Evolutionary conservation across 768 basidiomycete genomes (phyloP).

Genomic region (Astraeus odoratus): DNA sequence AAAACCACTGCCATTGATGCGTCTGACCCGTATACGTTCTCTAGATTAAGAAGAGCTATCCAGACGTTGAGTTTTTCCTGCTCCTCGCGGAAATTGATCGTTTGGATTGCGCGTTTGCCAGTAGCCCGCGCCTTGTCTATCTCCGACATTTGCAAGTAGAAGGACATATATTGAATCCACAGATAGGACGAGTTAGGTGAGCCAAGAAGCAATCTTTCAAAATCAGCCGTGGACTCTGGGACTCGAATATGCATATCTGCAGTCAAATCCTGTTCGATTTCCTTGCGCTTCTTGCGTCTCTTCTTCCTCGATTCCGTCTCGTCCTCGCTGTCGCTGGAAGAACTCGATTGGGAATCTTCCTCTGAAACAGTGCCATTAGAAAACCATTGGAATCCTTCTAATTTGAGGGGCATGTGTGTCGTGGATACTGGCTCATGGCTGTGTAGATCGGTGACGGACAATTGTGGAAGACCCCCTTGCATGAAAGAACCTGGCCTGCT

Average conservation of each 20-base stretch:
- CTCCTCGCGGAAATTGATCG: constrained; percentile 94
- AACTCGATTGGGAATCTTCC: constrained; percentile 36
- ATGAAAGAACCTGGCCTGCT: constrained; percentile 12
- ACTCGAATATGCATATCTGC: constrained; percentile 79
- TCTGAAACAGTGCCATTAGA: constrained; percentile 29
- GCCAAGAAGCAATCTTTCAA: constrained; percentile 86
- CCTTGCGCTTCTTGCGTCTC: constrained; percentile 62
- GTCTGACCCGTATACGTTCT: constrained; percentile 87
- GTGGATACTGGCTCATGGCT: background rate
- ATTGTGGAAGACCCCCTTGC: constrained; percentile 14
- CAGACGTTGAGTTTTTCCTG: constrained; percentile 94
- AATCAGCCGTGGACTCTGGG: constrained; percentile 91
- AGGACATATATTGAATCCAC: constrained; percentile 99
- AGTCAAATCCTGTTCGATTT: constrained; percentile 75
- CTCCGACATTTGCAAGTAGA: constrained; percentile 95
- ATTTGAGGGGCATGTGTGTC: constrained; percentile 35
- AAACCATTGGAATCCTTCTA: constrained; percentile 73
- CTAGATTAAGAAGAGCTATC: constrained; percentile 93
- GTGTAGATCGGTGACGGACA: background rate
- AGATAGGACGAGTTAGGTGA: constrained; percentile 96
- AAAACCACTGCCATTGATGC: constrained; percentile 74
- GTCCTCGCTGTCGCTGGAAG: constrained; percentile 35
- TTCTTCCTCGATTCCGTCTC: constrained; percentile 35
- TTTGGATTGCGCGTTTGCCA: constrained; percentile 73
- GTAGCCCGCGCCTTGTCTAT: constrained; percentile 90